These are phyloP conservation scores for Gynandropsis gynandra DNA, from an alignment of 345 rosid genomes.

Conservation along the genomic window DNA sequence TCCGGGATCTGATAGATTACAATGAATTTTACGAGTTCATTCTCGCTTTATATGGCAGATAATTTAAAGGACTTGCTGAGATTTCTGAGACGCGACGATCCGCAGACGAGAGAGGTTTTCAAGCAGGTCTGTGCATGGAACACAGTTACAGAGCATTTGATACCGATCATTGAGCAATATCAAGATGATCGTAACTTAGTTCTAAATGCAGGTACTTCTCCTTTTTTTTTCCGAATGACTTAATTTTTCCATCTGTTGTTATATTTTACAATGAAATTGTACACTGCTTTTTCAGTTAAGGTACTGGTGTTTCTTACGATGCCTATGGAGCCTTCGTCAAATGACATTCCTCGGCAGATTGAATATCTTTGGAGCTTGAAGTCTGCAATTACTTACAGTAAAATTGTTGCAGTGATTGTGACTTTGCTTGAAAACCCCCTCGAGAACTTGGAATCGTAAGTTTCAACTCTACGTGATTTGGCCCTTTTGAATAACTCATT, in stretches of 20 bases:
- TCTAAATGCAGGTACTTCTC: conserved; percentile 55
- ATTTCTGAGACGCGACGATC: conserved; percentile 80
- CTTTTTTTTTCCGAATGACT: neutral
- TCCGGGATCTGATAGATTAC: neutral
- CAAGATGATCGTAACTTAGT: conserved; percentile 59
- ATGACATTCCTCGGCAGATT: conserved; percentile 60
- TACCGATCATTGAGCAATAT: conserved; percentile 66
- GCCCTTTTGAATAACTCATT: too few species aligned
- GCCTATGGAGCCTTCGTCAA: conserved; percentile 79
- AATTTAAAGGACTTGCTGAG: conserved; percentile 73
- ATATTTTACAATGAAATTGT: neutral
- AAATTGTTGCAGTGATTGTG: conserved; percentile 55
- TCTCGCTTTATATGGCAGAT: conserved; percentile 28
- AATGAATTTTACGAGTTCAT: neutral
- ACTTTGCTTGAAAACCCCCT: conserved; percentile 77
- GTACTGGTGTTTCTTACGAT: conserved; percentile 83
- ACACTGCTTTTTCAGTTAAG: conserved; percentile 50
- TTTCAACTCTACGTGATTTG: too few species aligned
- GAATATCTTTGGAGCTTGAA: conserved; percentile 84
- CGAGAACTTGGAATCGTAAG: conserved; percentile 70
- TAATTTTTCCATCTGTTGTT: neutral
- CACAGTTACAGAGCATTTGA: conserved; percentile 67
- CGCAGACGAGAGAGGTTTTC: conserved; percentile 69
- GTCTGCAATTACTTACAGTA: conserved; percentile 60
- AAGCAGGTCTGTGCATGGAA: conserved; percentile 91